phyloP scores from a whole-genome alignment of 2,329 filamentous ascomycete species.

The Thermomyces lanuginosus region DNA sequence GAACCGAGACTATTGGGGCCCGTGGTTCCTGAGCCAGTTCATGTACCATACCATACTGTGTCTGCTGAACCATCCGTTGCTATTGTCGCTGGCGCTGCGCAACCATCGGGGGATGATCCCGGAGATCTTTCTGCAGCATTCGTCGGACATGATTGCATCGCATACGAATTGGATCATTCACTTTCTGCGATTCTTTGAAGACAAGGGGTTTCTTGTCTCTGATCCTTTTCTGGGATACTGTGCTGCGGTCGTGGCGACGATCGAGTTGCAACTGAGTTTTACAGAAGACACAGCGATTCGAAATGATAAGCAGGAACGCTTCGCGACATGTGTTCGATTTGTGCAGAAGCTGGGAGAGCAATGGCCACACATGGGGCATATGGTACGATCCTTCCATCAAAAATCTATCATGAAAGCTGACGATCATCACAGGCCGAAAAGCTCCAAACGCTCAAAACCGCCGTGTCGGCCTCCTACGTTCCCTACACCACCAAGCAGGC shows the following conservation, averaged over 20 bases:
- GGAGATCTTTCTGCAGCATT: slow-evolving; percentile 39
- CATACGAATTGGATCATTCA: slow-evolving; percentile 40
- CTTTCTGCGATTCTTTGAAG: slow-evolving; percentile 32
- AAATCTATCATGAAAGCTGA: neutral
- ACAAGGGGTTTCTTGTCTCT: slow-evolving; percentile 31
- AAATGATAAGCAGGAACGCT: slow-evolving; percentile 28
- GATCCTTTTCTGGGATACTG: slow-evolving; percentile 35
- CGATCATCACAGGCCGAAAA: slow-evolving; percentile 23
- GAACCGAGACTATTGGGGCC: slow-evolving; percentile 37
- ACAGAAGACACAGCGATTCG: slow-evolving; percentile 26
- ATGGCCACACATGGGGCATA: slow-evolving; percentile 32
- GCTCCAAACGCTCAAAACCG: slow-evolving; percentile 27
- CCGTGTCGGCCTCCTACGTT: slow-evolving; percentile 30
- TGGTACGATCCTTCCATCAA: slow-evolving; percentile 16
- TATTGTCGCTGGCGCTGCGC: slow-evolving; percentile 37
- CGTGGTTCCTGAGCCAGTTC: slow-evolving; percentile 38
- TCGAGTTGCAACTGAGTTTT: slow-evolving; percentile 39
- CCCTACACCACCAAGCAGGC: slow-evolving; percentile 18
- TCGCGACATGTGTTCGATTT: slow-evolving; percentile 31
- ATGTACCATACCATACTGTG: slow-evolving; percentile 38
- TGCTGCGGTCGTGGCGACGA: slow-evolving; percentile 37
- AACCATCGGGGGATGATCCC: slow-evolving; percentile 37
- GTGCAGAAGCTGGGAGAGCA: slow-evolving; percentile 25
- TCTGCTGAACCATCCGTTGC: slow-evolving; percentile 38
- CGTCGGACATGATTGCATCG: slow-evolving; percentile 34